Conservation (phyloP, 306 rosid species). For the Quercus variabilis region DNA sequence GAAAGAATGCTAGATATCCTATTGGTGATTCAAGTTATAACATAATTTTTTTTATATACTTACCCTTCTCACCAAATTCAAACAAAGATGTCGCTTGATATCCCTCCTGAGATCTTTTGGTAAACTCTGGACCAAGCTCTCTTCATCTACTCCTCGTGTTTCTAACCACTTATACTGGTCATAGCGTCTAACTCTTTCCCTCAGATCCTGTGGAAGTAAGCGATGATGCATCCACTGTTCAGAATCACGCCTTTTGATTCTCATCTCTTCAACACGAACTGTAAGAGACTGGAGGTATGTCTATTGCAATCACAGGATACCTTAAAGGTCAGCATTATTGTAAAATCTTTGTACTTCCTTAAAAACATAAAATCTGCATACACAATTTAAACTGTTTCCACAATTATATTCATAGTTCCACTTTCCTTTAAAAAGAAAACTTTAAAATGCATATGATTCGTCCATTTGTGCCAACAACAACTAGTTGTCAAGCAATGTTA, state of each 20-base stretch:
- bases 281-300: constrained; percentile 57
- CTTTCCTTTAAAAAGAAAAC: too few species aligned
- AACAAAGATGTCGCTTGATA: constrained; percentile 57
- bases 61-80: constrained; percentile 87
- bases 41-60: constrained; percentile 8
- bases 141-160: constrained; percentile 58
- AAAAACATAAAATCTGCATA: too few species aligned
- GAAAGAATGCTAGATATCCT: not conserved
- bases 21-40: not conserved
- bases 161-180: constrained; percentile 62
- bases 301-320: constrained; percentile 26
- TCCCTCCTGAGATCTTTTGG: constrained; percentile 60
- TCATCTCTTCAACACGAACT: constrained; percentile 54
- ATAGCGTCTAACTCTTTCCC: constrained; percentile 50
- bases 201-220: constrained; percentile 50
- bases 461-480: too few species aligned
- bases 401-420: too few species aligned
- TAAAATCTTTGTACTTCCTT: not conserved
- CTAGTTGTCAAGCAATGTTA: too few species aligned
- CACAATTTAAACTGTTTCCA: too few species aligned
- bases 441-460: too few species aligned
- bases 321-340: not conserved
- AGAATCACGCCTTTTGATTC: constrained; percentile 54
- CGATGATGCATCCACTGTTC: constrained; percentile 73
- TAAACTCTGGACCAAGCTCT: constrained; percentile 41